Base-by-base conservation (phyloP, 2,329 filamentous ascomycete genomes). In the Colletotrichum magnum region DNA sequence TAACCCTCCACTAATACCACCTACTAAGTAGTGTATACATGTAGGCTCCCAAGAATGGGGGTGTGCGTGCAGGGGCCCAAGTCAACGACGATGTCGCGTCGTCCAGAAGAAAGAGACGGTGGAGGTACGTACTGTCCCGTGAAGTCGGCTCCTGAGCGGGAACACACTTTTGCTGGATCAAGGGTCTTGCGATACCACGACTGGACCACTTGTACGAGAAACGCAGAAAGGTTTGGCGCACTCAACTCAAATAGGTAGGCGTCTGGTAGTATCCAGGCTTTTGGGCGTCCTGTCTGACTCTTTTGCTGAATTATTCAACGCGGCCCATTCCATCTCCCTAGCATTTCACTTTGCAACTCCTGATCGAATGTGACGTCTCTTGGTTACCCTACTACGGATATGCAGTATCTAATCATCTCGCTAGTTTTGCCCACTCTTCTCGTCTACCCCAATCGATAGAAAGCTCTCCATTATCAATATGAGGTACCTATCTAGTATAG, bases 191-290 rank as follows among this genome's bases (percentile, higher is more conserved):
- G 51, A 5, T 13, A 21, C 50, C 43, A n/a, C 54, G 61, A 65
- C 61, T 69, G 66, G 53, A 56, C 54, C n/a, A 50, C 50, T 50
- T 59, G 66, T 69, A 69, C 66, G 61, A 69, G 50, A 59, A 65
- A 50, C 61, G 61, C 41, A 56, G 32, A 69, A 47, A 26, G 66
- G 54, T 59, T 65, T 54, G 43, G 54, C 53, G 54, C 50, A 45
- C 7, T 50, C 32, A 36, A 45, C 7, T 50, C 32, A 36, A 9
- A 36, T 15, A n/a, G 5, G 41, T 15, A n/a, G 41, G 10, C 15
- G 15, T 6, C 15, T 9, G 36, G 36, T 36, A 36, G 32, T 36
- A 10, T 10, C 32, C 32, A 36, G 7, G 32, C 36, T 43, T 43
- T 43, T 43, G 41, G 41, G 41, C 32, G 10, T 10, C 10, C 10